Percentiles rank a stretch among this genome's conserved stretches.
Conservation (phyloP, 2,329 filamentous ascomycete species). For the Ophiostoma novo-ulmi region DNA sequence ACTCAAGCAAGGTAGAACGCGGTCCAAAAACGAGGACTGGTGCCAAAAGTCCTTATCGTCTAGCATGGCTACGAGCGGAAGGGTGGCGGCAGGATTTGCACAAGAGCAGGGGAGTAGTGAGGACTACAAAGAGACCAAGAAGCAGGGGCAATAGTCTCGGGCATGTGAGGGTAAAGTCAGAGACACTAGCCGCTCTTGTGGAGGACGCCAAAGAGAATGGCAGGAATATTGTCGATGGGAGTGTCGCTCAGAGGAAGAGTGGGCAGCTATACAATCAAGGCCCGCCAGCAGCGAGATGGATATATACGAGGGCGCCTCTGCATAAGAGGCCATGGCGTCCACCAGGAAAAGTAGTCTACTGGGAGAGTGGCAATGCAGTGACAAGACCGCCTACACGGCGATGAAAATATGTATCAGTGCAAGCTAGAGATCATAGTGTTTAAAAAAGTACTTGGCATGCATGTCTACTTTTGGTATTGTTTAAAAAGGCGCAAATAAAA, state of each 20-base stretch:
- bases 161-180: not conserved
- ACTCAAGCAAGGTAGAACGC: not conserved
- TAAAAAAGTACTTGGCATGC: not conserved
- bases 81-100: slow-evolving; percentile 37
- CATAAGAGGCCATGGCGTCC: slow-evolving; percentile 17
- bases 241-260: not conserved
- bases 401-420: not conserved
- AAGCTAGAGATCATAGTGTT: not conserved
- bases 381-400: not conserved
- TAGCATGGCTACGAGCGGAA: slow-evolving; percentile 38
- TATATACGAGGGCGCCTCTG: not conserved
- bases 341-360: slow-evolving; percentile 17
- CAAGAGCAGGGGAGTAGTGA: slow-evolving; percentile 34
- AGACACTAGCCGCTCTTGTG: not conserved
- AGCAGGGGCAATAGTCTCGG: not conserved
- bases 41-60: slow-evolving; percentile 29
- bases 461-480: not conserved
- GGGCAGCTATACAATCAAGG: not conserved
- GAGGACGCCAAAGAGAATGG: not conserved
- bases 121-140: not conserved
- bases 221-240: not conserved
- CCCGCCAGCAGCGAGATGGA: not conserved
- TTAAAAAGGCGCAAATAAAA: not conserved
- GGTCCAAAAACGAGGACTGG: not conserved
- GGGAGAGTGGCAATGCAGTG: slow-evolving; percentile 7